These are phyloP conservation scores for Capronia americana DNA, from an alignment of 2,329 filamentous ascomycete genomes.

Conservation along the genomic window DNA sequence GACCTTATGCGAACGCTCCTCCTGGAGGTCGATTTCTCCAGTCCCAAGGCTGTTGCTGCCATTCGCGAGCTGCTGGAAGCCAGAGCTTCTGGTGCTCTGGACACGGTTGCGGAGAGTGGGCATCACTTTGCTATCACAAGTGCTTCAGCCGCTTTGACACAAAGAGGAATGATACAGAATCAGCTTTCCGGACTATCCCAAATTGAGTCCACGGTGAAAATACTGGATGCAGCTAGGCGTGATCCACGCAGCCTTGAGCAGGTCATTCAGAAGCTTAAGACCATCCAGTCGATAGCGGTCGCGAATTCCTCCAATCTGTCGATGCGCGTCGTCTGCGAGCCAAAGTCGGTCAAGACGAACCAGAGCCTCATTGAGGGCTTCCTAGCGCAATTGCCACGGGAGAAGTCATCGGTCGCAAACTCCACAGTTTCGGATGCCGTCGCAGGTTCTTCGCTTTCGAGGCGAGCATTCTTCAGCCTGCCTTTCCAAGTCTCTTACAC, in stretches of 20 bases:
- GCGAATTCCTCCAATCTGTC: slow-evolving; percentile 72
- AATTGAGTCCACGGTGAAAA: slow-evolving; percentile 78
- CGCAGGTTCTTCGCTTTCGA: slow-evolving; percentile 50
- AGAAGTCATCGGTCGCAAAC: slow-evolving; percentile 46
- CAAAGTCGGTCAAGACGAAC: slow-evolving; percentile 73
- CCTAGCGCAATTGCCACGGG: slow-evolving; percentile 64
- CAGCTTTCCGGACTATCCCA: slow-evolving; percentile 91
- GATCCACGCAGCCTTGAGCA: slow-evolving; percentile 73
- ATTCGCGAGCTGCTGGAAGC: slow-evolving; percentile 86
- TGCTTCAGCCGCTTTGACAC: slow-evolving; percentile 79
- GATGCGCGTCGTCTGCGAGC: slow-evolving; percentile 83
- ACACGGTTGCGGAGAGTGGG: slow-evolving; percentile 87
- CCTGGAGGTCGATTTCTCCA: slow-evolving; percentile 87
- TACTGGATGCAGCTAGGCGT: slow-evolving; percentile 71
- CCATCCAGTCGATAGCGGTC: slow-evolving; percentile 80
- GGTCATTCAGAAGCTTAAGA: slow-evolving; percentile 81
- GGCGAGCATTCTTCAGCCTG: slow-evolving; percentile 86
- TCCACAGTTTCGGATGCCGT: slow-evolving; percentile 38
- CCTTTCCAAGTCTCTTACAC: slow-evolving; percentile 98
- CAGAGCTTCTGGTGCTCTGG: slow-evolving; percentile 86
- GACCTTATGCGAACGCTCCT: slow-evolving; percentile 81
- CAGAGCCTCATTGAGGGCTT: slow-evolving; percentile 74
- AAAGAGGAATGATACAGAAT: slow-evolving; percentile 74
- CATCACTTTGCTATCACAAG: slow-evolving; percentile 85
- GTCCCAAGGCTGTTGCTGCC: slow-evolving; percentile 77